Evolutionary conservation across 1,284 basidiomycete species (phyloP).

Genomic region (Apiotrichum porosum): DNA sequence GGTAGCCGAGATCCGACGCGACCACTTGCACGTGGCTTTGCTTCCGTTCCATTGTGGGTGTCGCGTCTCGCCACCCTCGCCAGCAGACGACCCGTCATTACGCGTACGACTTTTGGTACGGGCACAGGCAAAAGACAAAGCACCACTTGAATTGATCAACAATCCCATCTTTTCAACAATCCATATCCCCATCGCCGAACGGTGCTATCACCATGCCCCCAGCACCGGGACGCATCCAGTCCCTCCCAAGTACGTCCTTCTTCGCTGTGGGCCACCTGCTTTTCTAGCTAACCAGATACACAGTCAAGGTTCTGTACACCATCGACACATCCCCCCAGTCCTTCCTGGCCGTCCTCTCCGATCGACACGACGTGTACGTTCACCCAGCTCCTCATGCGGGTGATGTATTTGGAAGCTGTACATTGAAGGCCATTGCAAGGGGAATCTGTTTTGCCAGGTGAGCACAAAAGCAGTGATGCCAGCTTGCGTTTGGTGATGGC

Average conservation of each 20-base stretch:
- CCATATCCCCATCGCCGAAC: too few relatives aligned
- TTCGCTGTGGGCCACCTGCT: not conserved
- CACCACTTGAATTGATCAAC: not conserved
- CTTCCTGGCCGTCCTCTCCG: constrained; percentile 36
- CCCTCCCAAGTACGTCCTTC: constrained; percentile 33
- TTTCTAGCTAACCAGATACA: not conserved
- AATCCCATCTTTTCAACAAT: not conserved
- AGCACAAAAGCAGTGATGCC: constrained; percentile 3
- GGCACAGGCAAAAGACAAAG: not conserved
- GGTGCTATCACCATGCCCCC: constrained; percentile 31
- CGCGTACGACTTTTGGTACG: not conserved
- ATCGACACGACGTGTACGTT: constrained; percentile 38
- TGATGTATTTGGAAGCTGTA: constrained; percentile 29
- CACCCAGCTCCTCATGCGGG: constrained; percentile 18
- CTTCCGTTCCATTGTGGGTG: constrained; percentile 4
- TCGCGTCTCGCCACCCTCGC: not conserved
- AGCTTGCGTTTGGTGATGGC: too few relatives aligned
- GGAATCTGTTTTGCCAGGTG: constrained; percentile 45
- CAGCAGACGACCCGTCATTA: not conserved
- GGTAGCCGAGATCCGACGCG: not conserved
- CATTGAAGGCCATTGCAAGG: constrained; percentile 33
- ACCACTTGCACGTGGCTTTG: too few relatives aligned
- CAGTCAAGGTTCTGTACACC: constrained; percentile 45
- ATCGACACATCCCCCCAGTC: constrained; percentile 38
- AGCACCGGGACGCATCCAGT: constrained; percentile 40